A percentile compares a stretch with the other conserved stretches of the same genome.
Conservation (phyloP, 2,329 filamentous ascomycete genomes). For the Fusarium sp. region DNA sequence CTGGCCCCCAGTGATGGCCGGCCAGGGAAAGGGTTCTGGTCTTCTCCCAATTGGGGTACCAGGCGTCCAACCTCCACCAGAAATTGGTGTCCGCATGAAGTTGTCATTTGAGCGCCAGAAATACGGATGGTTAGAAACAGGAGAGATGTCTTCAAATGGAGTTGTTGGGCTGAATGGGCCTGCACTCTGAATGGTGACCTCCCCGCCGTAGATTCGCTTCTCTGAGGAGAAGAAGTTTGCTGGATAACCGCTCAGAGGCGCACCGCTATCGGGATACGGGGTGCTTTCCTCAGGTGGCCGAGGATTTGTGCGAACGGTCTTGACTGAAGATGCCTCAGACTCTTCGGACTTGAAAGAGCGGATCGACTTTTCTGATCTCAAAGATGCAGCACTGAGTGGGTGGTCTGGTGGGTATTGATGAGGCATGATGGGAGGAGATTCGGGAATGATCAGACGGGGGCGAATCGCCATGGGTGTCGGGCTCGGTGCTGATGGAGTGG, state of each 20-base stretch:
- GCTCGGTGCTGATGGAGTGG: constrained; percentile 51
- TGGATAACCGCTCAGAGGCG: constrained; percentile 40
- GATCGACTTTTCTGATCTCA: constrained; percentile 36
- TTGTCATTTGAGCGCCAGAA: constrained; percentile 39
- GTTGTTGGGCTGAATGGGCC: constrained; percentile 7
- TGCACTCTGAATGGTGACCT: constrained; percentile 37
- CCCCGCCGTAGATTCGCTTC: constrained; percentile 27
- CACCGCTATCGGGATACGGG: constrained; percentile 41
- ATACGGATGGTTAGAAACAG: neutral
- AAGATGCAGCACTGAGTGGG: constrained; percentile 26
- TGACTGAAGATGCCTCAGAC: neutral
- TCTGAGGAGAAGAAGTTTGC: neutral
- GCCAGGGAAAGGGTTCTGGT: constrained; percentile 42
- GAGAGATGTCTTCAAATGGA: neutral
- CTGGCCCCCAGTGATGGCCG: constrained; percentile 16
- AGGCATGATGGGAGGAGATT: constrained; percentile 24
- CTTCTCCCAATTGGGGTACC: constrained; percentile 35
- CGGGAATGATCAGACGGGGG: constrained; percentile 46
- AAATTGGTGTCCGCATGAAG: constrained; percentile 27
- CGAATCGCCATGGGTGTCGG: constrained; percentile 47
- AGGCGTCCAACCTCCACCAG: constrained; percentile 14
- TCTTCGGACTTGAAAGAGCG: constrained; percentile 34
- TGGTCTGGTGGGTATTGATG: constrained; percentile 7
- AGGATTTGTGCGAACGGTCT: constrained; percentile 19
- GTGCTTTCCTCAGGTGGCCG: constrained; percentile 44